phyloP scores from a whole-genome alignment of 192 early-diverging fungal genomes.

The Glomus cerebriforme region DNA sequence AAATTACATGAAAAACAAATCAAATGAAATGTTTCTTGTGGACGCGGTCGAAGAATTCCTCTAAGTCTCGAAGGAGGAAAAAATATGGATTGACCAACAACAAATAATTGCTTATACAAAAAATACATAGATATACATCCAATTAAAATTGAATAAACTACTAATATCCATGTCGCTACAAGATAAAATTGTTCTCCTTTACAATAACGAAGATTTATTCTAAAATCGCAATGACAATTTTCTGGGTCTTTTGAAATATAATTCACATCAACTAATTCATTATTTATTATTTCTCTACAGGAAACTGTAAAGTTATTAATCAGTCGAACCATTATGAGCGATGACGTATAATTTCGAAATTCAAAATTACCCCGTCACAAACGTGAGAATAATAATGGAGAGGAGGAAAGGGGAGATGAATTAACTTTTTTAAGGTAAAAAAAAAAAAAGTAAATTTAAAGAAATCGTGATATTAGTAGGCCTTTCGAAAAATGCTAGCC shows the following conservation, averaged over 20 bases:
- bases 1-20: not conserved
- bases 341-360: not conserved
- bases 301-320: not conserved
- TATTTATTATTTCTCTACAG: not conserved
- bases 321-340: not conserved
- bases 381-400: no score
- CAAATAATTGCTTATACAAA: not conserved
- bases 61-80: conserved; percentile 6
- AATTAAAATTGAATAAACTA: not conserved
- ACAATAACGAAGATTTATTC: conserved; percentile 13
- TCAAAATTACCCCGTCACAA: not conserved
- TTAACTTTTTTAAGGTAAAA: no score
- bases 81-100: not conserved
- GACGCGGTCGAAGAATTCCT: conserved; percentile 22
- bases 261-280: not conserved
- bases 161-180: not conserved
- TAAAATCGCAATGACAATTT: conserved; percentile 21
- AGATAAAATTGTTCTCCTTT: not conserved
- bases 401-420: no score
- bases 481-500: no score
- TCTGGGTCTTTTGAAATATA: not conserved
- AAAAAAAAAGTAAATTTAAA: no score
- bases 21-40: conserved; percentile 4
- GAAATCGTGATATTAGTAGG: no score
- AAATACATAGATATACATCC: not conserved